These are phyloP conservation scores for Irpex rosettiformis DNA, from an alignment of 1,284 basidiomycete genomes.

Conservation along the genomic window DNA sequence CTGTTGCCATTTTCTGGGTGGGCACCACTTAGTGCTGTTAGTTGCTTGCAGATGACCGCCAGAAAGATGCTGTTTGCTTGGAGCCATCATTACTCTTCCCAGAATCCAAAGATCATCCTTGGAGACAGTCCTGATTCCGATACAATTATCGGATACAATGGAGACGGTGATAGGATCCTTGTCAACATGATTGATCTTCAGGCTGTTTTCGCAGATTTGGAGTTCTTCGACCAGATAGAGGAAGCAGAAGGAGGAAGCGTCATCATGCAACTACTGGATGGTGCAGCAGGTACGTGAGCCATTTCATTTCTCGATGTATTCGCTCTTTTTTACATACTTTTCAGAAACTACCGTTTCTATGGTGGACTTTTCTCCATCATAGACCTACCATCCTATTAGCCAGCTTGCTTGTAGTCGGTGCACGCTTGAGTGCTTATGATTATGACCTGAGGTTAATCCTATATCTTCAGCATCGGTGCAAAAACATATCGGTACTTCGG, in stretches of 20 bases:
- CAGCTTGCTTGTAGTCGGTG: too few relatives aligned
- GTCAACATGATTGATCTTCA: not conserved
- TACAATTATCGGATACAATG: not conserved
- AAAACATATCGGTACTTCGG: too few relatives aligned
- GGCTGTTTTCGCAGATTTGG: not conserved
- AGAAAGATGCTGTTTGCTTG: slow-evolving; percentile 26
- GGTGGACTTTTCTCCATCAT: not conserved
- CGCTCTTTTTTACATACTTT: not conserved
- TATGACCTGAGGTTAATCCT: too few relatives aligned
- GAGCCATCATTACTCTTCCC: slow-evolving; percentile 12
- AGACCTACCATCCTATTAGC: too few relatives aligned
- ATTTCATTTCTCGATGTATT: not conserved
- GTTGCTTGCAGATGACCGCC: slow-evolving; percentile 58
- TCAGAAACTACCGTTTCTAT: not conserved
- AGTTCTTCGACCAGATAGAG: not conserved
- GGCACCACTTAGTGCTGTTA: slow-evolving; percentile 32
- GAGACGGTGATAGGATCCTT: not conserved
- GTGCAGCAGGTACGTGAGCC: not conserved
- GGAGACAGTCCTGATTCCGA: not conserved
- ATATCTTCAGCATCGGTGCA: too few relatives aligned
- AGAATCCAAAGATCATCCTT: not conserved
- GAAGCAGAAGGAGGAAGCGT: not conserved
- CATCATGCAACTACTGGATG: not conserved
- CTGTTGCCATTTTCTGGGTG: slow-evolving; percentile 28
- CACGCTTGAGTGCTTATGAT: too few relatives aligned